Conservation (phyloP, 306 rosid genomes). For the Vigna angularis region DNA sequence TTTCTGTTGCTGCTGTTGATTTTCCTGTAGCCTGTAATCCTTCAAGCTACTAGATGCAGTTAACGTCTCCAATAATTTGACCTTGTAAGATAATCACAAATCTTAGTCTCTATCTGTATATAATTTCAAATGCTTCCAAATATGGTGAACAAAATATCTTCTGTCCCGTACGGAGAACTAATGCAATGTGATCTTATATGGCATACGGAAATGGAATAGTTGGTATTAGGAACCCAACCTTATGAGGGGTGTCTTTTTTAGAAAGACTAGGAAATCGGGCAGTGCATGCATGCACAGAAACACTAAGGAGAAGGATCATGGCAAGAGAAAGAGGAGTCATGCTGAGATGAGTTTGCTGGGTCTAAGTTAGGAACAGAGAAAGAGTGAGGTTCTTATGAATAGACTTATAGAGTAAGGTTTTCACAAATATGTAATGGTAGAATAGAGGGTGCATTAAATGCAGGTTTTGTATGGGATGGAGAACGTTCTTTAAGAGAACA, state of each 20-base stretch:
- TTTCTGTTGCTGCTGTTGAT: conserved; percentile 24
- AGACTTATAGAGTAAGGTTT: not conserved
- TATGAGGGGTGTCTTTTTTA: conserved; percentile 24
- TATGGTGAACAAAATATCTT: not conserved
- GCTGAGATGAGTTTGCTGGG: conserved; percentile 22
- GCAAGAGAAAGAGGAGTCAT: conserved; percentile 57
- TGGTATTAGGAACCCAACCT: conserved; percentile 46
- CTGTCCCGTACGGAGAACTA: not conserved
- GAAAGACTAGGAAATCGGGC: conserved; percentile 50
- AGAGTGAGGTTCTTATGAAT: conserved; percentile 26
- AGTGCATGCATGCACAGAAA: conserved; percentile 72
- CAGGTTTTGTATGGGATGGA: conserved; percentile 52
- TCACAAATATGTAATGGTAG: conserved; percentile 54
- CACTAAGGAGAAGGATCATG: conserved; percentile 49
- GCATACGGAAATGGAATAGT: not conserved
- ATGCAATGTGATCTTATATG: not conserved
- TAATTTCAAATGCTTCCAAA: conserved; percentile 20
- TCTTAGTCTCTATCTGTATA: conserved; percentile 7
- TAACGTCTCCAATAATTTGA: conserved; percentile 38
- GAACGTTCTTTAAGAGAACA: conserved; percentile 81
- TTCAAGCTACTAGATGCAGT: conserved; percentile 36
- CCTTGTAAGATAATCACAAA: conserved; percentile 30
- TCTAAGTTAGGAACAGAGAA: conserved; percentile 7
- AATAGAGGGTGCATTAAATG: conserved; percentile 63
- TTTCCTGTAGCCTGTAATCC: conserved; percentile 33